Evolutionary conservation across 2,329 filamentous ascomycete species (phyloP).

Genomic region (Diaporthe helianthi): DNA sequence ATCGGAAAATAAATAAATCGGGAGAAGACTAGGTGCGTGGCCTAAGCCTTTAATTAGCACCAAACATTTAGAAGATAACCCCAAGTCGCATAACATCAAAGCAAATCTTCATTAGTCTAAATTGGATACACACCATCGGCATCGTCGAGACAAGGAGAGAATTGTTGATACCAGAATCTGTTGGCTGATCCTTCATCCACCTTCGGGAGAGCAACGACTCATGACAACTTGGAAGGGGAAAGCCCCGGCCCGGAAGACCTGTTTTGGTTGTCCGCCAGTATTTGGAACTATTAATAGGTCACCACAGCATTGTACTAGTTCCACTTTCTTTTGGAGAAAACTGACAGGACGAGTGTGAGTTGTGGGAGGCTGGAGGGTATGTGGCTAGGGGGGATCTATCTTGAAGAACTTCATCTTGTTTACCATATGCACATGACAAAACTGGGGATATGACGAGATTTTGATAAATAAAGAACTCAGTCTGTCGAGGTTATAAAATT

Average conservation of each 20-base stretch:
- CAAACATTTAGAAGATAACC: not conserved
- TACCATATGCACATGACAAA: not conserved
- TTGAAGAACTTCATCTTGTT: conserved; percentile 1
- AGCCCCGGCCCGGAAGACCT: not conserved
- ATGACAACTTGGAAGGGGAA: not conserved
- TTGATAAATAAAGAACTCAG: not conserved
- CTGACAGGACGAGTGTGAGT: not conserved
- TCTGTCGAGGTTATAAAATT: not conserved
- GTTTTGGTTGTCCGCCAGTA: not conserved
- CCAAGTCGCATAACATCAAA: not conserved
- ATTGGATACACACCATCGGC: not conserved
- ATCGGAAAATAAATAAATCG: no score
- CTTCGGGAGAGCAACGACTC: not conserved
- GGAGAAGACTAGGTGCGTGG: no score
- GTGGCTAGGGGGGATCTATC: not conserved
- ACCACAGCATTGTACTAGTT: conserved; percentile 4
- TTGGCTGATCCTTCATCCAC: not conserved
- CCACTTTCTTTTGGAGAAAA: not conserved
- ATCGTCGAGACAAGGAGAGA: not conserved
- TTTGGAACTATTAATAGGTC: not conserved
- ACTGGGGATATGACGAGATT: not conserved
- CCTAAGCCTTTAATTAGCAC: no score
- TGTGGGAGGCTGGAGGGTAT: not conserved
- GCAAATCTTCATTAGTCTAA: not conserved
- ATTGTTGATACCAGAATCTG: not conserved